Conservation (phyloP, 2,329 filamentous ascomycete species). For the Diplodia seriata region DNA sequence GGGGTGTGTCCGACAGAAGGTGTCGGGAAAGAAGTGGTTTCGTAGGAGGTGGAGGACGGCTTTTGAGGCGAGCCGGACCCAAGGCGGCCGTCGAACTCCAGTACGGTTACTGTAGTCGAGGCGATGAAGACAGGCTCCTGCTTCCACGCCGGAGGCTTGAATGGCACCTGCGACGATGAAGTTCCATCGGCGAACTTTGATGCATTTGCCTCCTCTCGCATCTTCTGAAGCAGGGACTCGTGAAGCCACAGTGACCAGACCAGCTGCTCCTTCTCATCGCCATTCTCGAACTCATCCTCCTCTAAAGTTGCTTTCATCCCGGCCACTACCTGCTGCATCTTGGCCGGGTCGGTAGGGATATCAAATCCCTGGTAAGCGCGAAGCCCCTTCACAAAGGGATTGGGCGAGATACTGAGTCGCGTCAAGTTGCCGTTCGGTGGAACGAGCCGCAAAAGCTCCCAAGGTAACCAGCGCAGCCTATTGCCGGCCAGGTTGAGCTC, state of each 20-base stretch:
- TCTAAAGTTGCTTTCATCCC: background rate
- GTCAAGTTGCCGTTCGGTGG: constrained; percentile 52
- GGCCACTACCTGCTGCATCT: constrained; percentile 3
- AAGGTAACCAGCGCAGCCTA: constrained; percentile 65
- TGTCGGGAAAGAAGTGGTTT: constrained; percentile 15
- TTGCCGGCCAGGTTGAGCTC: constrained; percentile 73
- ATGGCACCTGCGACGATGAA: background rate
- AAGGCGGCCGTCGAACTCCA: constrained; percentile 42
- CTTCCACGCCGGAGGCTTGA: constrained; percentile 34
- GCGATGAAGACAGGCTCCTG: constrained; percentile 33
- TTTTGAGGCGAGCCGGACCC: background rate
- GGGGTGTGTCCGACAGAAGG: constrained; percentile 23
- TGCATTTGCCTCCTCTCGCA: constrained; percentile 11
- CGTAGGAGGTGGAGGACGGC: constrained; percentile 12
- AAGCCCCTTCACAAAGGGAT: constrained; percentile 62
- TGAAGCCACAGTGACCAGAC: constrained; percentile 23
- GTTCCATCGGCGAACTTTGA: background rate
- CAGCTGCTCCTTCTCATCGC: constrained; percentile 8
- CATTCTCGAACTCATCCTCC: constrained; percentile 1
- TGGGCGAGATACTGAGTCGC: constrained; percentile 66
- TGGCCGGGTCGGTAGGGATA: constrained; percentile 49
- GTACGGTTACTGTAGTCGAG: constrained; percentile 33
- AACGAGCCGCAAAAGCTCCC: constrained; percentile 67
- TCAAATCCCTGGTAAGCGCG: constrained; percentile 34
- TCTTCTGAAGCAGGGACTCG: constrained; percentile 11